A percentile compares a stretch with the other conserved stretches of the same genome.
Evolutionary conservation across 192 early-diverging fungal species (phyloP).

Genomic region (Mycoemilia scoparia): DNA sequence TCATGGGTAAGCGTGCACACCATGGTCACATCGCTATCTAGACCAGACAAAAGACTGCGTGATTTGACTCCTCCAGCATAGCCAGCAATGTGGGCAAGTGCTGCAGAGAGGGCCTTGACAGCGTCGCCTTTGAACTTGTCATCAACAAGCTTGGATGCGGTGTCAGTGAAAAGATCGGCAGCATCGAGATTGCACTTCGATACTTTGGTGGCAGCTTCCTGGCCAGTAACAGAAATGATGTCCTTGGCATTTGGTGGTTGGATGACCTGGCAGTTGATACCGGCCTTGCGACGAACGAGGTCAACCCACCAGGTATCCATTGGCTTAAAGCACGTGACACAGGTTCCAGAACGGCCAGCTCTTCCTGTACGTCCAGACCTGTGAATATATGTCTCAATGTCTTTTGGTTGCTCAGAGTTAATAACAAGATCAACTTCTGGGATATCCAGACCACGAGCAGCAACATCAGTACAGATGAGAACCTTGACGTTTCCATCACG

Average conservation of each 20-base stretch:
- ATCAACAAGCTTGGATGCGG: conserved; percentile 54
- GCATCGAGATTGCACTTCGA: conserved; percentile 52
- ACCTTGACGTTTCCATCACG: conserved; percentile 83
- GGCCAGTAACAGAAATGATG: conserved; percentile 63
- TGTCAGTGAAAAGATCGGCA: conserved; percentile 53
- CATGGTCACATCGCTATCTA: conserved; percentile 64
- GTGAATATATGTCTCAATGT: conserved; percentile 90
- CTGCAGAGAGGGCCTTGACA: conserved; percentile 56
- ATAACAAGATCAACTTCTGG: conserved; percentile 93
- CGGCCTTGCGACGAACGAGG: conserved; percentile 57
- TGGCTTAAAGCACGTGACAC: conserved; percentile 86
- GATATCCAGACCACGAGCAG: conserved; percentile 90
- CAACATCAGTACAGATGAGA: conserved; percentile 87
- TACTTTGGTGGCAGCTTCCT: conserved; percentile 54
- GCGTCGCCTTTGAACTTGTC: conserved; percentile 49
- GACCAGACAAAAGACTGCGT: conserved; percentile 68
- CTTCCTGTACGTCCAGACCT: conserved; percentile 89
- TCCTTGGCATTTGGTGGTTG: conserved; percentile 78
- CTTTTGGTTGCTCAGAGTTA: conserved; percentile 86
- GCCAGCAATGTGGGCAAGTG: conserved; percentile 76
- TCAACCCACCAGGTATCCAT: conserved; percentile 65
- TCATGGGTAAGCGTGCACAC: conserved; percentile 43
- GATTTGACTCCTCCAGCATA: conserved; percentile 65
- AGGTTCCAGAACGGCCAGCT: conserved; percentile 68
- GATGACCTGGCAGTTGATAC: conserved; percentile 62